phyloP scores from a whole-genome alignment of 352 stramenopile genomes.

The Phytophthora aleatoria region DNA sequence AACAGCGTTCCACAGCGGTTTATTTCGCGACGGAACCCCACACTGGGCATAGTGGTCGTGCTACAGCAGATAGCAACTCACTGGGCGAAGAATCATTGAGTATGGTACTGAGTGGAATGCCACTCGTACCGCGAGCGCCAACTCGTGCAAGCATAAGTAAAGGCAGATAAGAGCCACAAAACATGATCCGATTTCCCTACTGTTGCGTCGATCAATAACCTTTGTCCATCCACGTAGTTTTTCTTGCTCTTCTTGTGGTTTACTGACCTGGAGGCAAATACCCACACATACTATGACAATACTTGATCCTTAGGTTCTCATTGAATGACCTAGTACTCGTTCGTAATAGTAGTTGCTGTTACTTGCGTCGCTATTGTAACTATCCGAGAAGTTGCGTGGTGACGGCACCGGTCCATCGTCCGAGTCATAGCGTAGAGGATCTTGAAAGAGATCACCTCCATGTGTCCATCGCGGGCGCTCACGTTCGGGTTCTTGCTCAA shows the following conservation, averaged over 20 bases:
- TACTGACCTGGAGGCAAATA: constrained; percentile 1
- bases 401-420: constrained; percentile 72
- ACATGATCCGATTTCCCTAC: neutral
- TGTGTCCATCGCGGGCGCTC: constrained; percentile 76
- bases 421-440: constrained; percentile 84
- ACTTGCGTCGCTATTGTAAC: constrained; percentile 69
- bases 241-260: neutral
- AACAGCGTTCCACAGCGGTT: constrained; percentile 29
- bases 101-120: constrained; percentile 66
- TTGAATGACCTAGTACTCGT: constrained; percentile 27
- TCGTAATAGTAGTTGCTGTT: constrained; percentile 48
- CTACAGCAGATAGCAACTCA: constrained; percentile 9
- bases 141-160: constrained; percentile 15
- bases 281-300: constrained; percentile 4
- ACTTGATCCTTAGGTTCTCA: constrained; percentile 26
- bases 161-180: constrained; percentile 15
- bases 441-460: constrained; percentile 82
- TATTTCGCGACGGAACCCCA: constrained; percentile 65
- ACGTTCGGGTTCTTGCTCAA: constrained; percentile 40
- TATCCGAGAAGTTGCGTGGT: constrained; percentile 62
- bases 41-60: constrained; percentile 16
- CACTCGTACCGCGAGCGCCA: constrained; percentile 38
- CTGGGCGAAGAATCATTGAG: constrained; percentile 37
- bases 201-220: too few species aligned
- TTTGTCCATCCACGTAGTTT: too few species aligned